Conservation (phyloP, 805 yeast genomes). For the Cyberlindnera meyerae region DNA sequence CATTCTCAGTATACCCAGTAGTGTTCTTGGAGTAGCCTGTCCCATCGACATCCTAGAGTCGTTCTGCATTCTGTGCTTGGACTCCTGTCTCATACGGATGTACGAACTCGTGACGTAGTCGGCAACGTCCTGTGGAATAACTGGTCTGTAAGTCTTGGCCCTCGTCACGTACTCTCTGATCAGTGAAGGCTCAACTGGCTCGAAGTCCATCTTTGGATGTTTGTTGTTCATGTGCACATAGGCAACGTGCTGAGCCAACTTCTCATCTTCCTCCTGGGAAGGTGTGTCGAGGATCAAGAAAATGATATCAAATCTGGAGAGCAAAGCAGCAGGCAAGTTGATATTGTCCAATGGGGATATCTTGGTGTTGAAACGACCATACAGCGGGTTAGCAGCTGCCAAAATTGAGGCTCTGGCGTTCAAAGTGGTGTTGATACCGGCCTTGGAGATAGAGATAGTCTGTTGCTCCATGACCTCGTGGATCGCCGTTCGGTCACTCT, state of each 20-base stretch:
- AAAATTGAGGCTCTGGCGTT: constrained; percentile 93
- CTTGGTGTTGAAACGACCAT: constrained; percentile 88
- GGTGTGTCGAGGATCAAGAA: constrained; percentile 86
- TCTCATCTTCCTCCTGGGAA: constrained; percentile 69
- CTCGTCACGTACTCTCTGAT: constrained; percentile 84
- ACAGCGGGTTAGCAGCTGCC: constrained; percentile 98
- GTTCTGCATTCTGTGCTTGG: constrained; percentile 67
- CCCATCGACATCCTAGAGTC: constrained; percentile 69
- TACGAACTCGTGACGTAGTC: constrained; percentile 83
- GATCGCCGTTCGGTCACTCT: constrained; percentile 91
- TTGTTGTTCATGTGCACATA: constrained; percentile 90
- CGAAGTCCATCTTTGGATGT: constrained; percentile 74
- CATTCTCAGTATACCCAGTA: constrained; percentile 84
- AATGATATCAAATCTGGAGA: constrained; percentile 90
- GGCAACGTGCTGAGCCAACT: constrained; percentile 89
- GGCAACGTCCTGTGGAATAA: constrained; percentile 75
- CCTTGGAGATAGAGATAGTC: constrained; percentile 94
- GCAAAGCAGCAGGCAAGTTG: constrained; percentile 91
- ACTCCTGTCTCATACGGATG: constrained; percentile 88
- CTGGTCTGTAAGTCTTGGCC: constrained; percentile 83
- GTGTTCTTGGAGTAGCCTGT: constrained; percentile 93
- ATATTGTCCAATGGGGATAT: constrained; percentile 92
- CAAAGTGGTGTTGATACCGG: constrained; percentile 93
- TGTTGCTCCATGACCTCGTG: constrained; percentile 99
- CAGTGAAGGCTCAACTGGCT: constrained; percentile 71